phyloP scores from a whole-genome alignment of 805 yeast species.

The Kodamaea sagamina region DNA sequence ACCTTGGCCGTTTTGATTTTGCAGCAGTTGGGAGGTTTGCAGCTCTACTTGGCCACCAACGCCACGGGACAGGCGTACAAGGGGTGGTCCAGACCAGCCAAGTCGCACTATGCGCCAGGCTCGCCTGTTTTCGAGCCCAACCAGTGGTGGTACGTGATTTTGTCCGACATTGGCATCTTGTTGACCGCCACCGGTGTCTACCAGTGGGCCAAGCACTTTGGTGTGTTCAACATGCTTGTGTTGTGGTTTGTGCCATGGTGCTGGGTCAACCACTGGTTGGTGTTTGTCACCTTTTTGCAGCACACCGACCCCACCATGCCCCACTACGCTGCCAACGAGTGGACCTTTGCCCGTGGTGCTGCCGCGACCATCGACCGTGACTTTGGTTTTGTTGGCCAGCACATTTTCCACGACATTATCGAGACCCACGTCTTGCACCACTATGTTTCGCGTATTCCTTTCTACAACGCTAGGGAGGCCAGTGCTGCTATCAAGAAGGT shows the following conservation, averaged over 20 bases:
- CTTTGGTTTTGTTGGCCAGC: conserved; percentile 76
- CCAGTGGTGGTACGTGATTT: conserved; percentile 69
- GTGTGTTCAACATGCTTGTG: conserved; percentile 60
- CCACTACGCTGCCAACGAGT: conserved; percentile 70
- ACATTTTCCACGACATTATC: conserved; percentile 83
- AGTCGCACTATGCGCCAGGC: conserved; percentile 70
- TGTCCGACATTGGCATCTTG: conserved; percentile 72
- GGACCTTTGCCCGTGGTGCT: conserved; percentile 90
- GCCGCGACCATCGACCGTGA: conserved; percentile 87
- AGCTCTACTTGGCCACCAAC: conserved; percentile 62
- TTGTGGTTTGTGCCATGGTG: conserved; percentile 78
- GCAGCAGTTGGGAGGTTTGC: conserved; percentile 83
- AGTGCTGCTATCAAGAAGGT: conserved; percentile 77
- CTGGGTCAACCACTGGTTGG: conserved; percentile 88
- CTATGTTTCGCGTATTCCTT: conserved; percentile 80
- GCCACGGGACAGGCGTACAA: conserved; percentile 74
- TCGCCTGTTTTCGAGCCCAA: conserved; percentile 74
- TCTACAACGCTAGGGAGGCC: conserved; percentile 82
- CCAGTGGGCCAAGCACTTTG: conserved; percentile 61
- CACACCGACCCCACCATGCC: conserved; percentile 81
- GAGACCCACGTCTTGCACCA: conserved; percentile 91
- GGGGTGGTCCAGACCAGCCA: conserved; percentile 45
- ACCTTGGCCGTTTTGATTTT: conserved; percentile 55
- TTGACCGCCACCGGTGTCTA: conserved; percentile 54
- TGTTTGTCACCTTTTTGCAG: conserved; percentile 80